phyloP scores from a whole-genome alignment of 208 protist genomes.

The Acanthamoeba healyi region DNA sequence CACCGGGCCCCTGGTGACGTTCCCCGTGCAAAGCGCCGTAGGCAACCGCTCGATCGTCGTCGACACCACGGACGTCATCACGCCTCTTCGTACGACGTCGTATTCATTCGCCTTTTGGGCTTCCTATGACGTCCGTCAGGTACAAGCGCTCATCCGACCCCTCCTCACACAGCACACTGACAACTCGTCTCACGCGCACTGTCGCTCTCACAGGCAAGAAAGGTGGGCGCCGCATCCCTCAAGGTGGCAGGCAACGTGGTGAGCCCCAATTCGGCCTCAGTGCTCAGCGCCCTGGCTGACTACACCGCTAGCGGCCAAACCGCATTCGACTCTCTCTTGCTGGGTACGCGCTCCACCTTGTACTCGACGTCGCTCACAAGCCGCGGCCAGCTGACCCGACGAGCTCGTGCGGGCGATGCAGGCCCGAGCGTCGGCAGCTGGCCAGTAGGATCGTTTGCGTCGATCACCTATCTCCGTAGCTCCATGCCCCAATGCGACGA shows the following conservation, averaged over 20 bases:
- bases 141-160: not conserved
- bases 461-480: not conserved
- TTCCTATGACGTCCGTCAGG: not conserved
- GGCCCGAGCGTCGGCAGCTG: not conserved
- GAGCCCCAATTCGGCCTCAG: not conserved
- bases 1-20: not conserved
- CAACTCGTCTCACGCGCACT: not conserved
- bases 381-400: too few relatives aligned
- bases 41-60: not conserved
- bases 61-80: not conserved
- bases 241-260: not conserved
- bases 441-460: not conserved
- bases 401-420: not conserved
- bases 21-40: not conserved
- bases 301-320: not conserved
- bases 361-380: not conserved
- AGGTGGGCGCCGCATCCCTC: not conserved
- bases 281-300: not conserved
- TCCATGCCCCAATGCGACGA: not conserved
- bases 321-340: not conserved
- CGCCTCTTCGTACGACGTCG: not conserved
- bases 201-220: not conserved
- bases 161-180: too few relatives aligned
- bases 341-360: not conserved
- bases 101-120: constrained; percentile 34